Percentiles rank a stretch among this genome's conserved stretches.
Evolutionary conservation across 768 basidiomycete genomes (phyloP).

Genomic region (Mycena alexandri): DNA sequence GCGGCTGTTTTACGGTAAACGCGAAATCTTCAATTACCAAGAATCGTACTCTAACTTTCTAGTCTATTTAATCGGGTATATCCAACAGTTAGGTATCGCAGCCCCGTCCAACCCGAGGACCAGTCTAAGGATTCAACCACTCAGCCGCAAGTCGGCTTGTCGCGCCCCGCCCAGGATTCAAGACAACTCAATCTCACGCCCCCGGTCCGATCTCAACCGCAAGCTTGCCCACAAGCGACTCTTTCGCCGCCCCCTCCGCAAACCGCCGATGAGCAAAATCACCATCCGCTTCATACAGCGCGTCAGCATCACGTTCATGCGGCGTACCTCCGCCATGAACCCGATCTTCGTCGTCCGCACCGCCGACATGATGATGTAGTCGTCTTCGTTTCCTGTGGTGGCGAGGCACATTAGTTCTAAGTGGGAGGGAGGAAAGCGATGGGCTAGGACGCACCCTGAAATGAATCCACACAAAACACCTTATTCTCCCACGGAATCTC

Average conservation of each 20-base stretch:
- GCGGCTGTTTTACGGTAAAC: background rate
- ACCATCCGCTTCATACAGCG: slow-evolving; percentile 78
- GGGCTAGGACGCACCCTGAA: slow-evolving; percentile 66
- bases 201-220: slow-evolving; percentile 39
- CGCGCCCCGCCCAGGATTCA: no score
- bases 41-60: background rate
- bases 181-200: slow-evolving; percentile 34
- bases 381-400: slow-evolving; percentile 66
- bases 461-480: slow-evolving; percentile 83
- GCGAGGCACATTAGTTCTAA: background rate
- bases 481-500: slow-evolving; percentile 68
- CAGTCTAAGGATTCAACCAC: no score
- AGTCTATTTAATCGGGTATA: slow-evolving; percentile 16
- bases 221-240: slow-evolving; percentile 50
- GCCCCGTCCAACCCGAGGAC: background rate
- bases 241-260: slow-evolving; percentile 52
- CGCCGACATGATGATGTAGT: slow-evolving; percentile 79
- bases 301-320: slow-evolving; percentile 83
- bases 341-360: slow-evolving; percentile 74
- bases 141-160: no score
- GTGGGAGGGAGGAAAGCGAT: background rate
- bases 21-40: background rate
- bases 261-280: slow-evolving; percentile 69
- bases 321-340: slow-evolving; percentile 68
- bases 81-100: slow-evolving; percentile 11